Evolutionary conservation across 129 eudicot species (phyloP).

Genomic region (Heracleum sosnowskyi): DNA sequence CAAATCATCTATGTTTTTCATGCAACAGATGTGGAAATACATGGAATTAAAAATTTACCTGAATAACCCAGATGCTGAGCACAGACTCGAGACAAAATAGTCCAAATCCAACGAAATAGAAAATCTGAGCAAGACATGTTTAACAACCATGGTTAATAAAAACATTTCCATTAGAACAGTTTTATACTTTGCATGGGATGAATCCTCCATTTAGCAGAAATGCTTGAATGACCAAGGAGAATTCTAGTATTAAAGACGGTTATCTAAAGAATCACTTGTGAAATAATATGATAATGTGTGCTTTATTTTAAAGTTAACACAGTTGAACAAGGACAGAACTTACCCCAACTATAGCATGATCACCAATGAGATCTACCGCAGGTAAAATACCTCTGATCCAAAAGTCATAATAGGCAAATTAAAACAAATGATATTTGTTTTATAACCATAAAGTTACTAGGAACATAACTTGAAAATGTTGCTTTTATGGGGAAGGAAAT

Average conservation of each 20-base stretch:
- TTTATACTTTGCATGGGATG: not conserved
- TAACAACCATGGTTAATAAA: slow-evolving; percentile 1
- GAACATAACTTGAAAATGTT: not conserved
- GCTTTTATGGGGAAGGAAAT: not conserved
- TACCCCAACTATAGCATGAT: slow-evolving; percentile 82
- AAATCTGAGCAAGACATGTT: slow-evolving; percentile 41
- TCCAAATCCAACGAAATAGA: slow-evolving; percentile 94
- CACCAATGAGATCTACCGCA: slow-evolving; percentile 73
- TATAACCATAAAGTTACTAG: not conserved
- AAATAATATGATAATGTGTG: not conserved
- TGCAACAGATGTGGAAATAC: not conserved
- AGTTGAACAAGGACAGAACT: slow-evolving; percentile 16
- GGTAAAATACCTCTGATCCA: slow-evolving; percentile 87
- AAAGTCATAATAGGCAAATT: slow-evolving; percentile 1
- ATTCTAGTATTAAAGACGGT: not conserved
- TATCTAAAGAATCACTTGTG: not conserved
- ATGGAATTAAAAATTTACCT: slow-evolving; percentile 37
- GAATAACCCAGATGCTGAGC: slow-evolving; percentile 89
- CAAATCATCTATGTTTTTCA: not conserved
- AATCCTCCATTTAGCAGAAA: not conserved
- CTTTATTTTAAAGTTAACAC: too few relatives aligned
- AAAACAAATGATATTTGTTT: not conserved
- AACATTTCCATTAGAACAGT: not conserved
- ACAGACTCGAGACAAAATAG: slow-evolving; percentile 67
- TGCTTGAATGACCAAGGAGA: not conserved